Evolutionary conservation across 1,139 yeast genomes (phyloP).

Genomic region (Suhomyces maxii): DNA sequence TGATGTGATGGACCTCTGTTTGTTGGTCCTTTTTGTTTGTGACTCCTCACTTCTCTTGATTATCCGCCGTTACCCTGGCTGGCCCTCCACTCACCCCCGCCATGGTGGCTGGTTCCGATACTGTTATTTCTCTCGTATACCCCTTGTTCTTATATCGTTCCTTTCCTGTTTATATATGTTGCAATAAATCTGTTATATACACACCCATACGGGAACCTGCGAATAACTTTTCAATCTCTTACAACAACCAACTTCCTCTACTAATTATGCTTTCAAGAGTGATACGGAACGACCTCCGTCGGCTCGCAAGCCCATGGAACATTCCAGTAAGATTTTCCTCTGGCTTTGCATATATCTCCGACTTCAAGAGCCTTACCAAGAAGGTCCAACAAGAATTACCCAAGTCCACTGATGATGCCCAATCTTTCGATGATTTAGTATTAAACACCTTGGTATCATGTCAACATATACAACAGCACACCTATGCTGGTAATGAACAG

Average conservation of each 20-base stretch:
- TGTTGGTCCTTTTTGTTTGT: no score
- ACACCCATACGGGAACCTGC: neutral
- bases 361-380: conserved; percentile 9
- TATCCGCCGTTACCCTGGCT: no score
- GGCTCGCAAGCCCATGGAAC: neutral
- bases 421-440: conserved; percentile 1
- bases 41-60: no score
- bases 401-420: neutral
- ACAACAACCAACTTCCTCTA: neutral
- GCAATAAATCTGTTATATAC: neutral
- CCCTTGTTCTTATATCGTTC: neutral
- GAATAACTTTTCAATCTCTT: neutral
- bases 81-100: neutral
- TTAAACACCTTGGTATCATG: conserved; percentile 7
- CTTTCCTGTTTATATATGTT: neutral
- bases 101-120: no score
- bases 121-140: neutral
- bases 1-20: no score
- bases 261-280: neutral
- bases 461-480: conserved; percentile 7
- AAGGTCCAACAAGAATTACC: conserved; percentile 7
- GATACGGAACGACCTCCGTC: neutral
- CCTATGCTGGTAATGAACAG: conserved; percentile 11
- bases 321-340: neutral
- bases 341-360: conserved; percentile 10